phyloP scores from a whole-genome alignment of 805 yeast genomes.

The Hanseniaspora pseudoguilliermondii region DNA sequence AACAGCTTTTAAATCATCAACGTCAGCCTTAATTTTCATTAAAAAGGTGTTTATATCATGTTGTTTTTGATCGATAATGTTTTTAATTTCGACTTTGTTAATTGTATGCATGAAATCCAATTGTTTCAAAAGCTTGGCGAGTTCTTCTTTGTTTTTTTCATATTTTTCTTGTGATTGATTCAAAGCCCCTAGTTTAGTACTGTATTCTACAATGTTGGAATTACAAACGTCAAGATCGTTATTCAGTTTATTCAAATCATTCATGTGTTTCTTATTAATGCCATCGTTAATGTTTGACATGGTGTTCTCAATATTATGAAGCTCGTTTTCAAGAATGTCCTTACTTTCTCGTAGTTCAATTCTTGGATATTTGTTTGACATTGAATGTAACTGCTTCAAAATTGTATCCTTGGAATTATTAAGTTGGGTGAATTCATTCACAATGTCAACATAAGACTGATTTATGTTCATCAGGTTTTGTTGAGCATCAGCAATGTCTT shows the following conservation, averaged over 20 bases:
- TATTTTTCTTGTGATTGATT: slow-evolving; percentile 23
- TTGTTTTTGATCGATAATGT: slow-evolving; percentile 35
- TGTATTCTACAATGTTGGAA: slow-evolving; percentile 19
- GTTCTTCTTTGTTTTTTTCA: slow-evolving; percentile 15
- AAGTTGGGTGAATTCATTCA: slow-evolving; percentile 51
- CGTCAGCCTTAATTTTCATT: background rate
- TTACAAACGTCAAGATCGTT: slow-evolving; percentile 14
- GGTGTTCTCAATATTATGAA: background rate
- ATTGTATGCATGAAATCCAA: background rate
- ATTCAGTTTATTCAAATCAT: slow-evolving; percentile 14
- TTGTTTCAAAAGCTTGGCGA: slow-evolving; percentile 2
- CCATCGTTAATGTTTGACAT: background rate
- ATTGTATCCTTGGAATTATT: slow-evolving; percentile 36
- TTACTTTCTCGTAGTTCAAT: slow-evolving; percentile 4
- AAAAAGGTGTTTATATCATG: background rate
- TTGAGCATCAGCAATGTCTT: slow-evolving; percentile 42
- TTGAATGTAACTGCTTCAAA: slow-evolving; percentile 23
- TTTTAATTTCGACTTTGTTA: slow-evolving; percentile 42
- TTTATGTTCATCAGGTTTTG: slow-evolving; percentile 57
- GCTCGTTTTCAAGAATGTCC: slow-evolving; percentile 22
- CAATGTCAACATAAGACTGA: slow-evolving; percentile 64
- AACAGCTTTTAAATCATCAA: background rate
- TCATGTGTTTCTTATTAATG: background rate
- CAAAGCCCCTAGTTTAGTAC: slow-evolving; percentile 34
- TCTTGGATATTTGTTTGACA: background rate